phyloP scores from a whole-genome alignment of 1,284 basidiomycete genomes.

The Takashimella tepidaria region DNA sequence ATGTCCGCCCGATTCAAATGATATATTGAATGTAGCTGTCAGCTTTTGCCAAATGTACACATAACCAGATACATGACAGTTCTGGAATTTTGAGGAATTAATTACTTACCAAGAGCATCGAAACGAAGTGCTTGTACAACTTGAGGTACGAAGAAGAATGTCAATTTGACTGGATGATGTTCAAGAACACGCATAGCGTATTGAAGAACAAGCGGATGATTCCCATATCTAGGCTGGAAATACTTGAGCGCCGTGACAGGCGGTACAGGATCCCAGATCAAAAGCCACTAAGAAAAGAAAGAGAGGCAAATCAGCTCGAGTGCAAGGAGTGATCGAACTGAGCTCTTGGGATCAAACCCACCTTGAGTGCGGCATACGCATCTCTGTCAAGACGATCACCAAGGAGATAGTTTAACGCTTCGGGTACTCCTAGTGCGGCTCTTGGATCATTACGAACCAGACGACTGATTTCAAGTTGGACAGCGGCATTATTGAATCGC shows the following conservation, averaged over 20 bases:
- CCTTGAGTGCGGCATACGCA: slow-evolving; percentile 66
- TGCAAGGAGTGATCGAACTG: no score
- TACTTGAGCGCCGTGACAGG: slow-evolving; percentile 81
- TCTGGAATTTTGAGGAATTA: background rate
- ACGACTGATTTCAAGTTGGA: slow-evolving; percentile 66
- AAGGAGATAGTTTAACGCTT: slow-evolving; percentile 73
- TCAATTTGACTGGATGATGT: slow-evolving; percentile 88
- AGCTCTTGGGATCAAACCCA: slow-evolving; percentile 48
- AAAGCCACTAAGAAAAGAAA: slow-evolving; percentile 59
- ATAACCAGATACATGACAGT: no score
- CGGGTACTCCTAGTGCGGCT: slow-evolving; percentile 67
- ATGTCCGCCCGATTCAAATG: no score
- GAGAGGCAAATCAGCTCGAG: no score
- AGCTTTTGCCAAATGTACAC: background rate
- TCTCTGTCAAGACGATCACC: slow-evolving; percentile 62
- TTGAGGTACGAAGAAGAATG: slow-evolving; percentile 99
- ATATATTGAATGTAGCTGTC: no score
- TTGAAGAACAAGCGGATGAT: slow-evolving; percentile 83
- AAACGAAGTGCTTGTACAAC: slow-evolving; percentile 91
- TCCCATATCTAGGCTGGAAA: slow-evolving; percentile 77
- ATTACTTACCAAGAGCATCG: slow-evolving; percentile 68
- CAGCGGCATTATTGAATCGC: slow-evolving; percentile 66
- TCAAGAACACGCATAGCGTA: slow-evolving; percentile 94
- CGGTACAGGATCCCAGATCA: slow-evolving; percentile 83
- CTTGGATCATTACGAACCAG: slow-evolving; percentile 70